A percentile compares a stretch with the other conserved stretches of the same genome.
Conservation (phyloP, 306 rosid species). For the Cucumis sativus region DNA sequence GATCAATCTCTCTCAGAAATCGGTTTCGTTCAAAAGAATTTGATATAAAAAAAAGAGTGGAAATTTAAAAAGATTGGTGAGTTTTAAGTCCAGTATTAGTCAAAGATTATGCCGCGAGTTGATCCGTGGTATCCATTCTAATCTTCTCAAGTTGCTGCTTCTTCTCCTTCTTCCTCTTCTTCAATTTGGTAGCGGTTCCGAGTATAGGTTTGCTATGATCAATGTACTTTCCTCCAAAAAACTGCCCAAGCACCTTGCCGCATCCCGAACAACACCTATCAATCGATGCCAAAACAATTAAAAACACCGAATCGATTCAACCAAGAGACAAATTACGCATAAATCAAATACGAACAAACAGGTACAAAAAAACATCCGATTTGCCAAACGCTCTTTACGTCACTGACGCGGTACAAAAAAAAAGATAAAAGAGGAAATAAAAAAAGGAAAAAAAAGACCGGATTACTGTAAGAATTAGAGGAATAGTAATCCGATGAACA, state of each 20-base stretch:
- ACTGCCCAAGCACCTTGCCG: slow-evolving; percentile 8
- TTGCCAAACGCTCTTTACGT: not conserved
- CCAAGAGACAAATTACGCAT: not conserved
- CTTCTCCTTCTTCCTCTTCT: not conserved
- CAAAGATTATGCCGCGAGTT: not conserved
- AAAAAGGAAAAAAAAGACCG: not conserved
- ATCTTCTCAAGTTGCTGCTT: not conserved
- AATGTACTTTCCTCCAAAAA: slow-evolving; percentile 1
- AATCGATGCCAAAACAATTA: not conserved
- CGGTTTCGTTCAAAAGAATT: too few species aligned
- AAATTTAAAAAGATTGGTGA: too few species aligned
- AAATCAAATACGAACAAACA: not conserved
- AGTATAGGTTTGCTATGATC: not conserved
- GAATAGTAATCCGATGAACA: not conserved
- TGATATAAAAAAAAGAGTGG: too few species aligned
- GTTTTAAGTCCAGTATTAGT: too few species aligned
- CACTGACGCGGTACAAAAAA: not conserved
- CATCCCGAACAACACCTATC: slow-evolving; percentile 2
- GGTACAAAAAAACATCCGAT: not conserved
- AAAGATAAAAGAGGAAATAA: not conserved
- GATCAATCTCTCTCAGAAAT: too few species aligned
- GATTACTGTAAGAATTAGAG: not conserved
- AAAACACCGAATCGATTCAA: not conserved
- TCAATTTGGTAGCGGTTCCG: slow-evolving; percentile 14
- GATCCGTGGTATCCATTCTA: not conserved